These are phyloP conservation scores for Marasmius oreades DNA, from an alignment of 1,284 basidiomycete genomes.

Conservation along the genomic window DNA sequence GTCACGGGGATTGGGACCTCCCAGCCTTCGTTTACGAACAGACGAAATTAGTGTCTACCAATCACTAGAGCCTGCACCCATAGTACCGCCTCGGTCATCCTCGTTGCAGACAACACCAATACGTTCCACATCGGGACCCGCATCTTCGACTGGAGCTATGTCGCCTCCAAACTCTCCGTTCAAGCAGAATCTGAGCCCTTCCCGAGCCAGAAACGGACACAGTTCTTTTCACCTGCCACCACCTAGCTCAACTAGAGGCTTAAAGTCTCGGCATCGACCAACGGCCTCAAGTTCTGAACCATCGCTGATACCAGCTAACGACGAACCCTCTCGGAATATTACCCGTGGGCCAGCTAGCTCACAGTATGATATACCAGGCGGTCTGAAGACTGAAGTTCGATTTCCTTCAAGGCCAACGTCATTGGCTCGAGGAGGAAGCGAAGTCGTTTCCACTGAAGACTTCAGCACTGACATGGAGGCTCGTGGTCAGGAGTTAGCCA, in stretches of 20 bases:
- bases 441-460: constrained; percentile 32
- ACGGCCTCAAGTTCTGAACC: constrained; percentile 77
- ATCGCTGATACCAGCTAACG: constrained; percentile 55
- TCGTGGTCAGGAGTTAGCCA: constrained; percentile 71
- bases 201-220: constrained; percentile 35
- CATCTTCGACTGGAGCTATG: constrained; percentile 25
- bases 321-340: constrained; percentile 35
- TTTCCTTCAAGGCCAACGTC: constrained; percentile 41
- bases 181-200: constrained; percentile 38
- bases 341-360: constrained; percentile 31
- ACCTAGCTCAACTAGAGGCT: constrained; percentile 36
- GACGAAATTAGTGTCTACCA: constrained; percentile 24
- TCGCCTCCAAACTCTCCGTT: constrained; percentile 15
- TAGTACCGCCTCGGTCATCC: constrained; percentile 54
- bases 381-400: constrained; percentile 40
- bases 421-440: constrained; percentile 32
- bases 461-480: constrained; percentile 52
- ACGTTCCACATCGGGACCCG: constrained; percentile 35
- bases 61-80: constrained; percentile 30
- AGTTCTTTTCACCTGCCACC: constrained; percentile 27
- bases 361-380: constrained; percentile 47
- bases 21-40: constrained; percentile 27
- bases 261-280: constrained; percentile 62
- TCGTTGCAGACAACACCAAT: constrained; percentile 46
- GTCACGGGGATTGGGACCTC: constrained; percentile 21